Evolutionary conservation across 768 basidiomycete species (phyloP), one percentile per base, ranked within the genome.

Genomic region (Mycena leptocephala): DNA sequence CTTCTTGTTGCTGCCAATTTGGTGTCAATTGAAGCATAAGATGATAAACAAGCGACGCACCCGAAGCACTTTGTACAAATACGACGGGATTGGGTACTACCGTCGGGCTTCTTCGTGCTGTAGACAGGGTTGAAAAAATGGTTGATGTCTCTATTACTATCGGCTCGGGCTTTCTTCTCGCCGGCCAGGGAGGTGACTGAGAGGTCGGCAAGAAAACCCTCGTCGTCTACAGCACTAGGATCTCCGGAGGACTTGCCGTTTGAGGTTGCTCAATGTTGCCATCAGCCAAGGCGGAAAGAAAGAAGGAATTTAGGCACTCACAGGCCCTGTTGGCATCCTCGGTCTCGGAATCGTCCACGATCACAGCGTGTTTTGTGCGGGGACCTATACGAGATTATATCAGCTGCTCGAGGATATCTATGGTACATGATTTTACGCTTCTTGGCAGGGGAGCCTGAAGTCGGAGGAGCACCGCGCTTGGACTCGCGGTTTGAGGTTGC

Each of bases 201-300:
- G 32, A 80, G 58, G 41, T 80, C 80, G 9, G 48, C 48, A 5
- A 80, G 65, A 28, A 80, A 58, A 20, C 74, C 78, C 8, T 79
- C 65, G 3, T 46, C 46, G 20, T 75, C 74, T 22, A 76, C 67
- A 61, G 46, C n/a, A 18, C 1, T 51, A 55, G n/a, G 75, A 46
- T 76, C 43, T 46, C 62, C 70, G 11, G 33, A 43, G 5, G 64
- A 66, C 22, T 66, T 66, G 10, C 26, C 32, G 11, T n/a, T 53
- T 7, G 64, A 48, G 2, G 46, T 16, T 10, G 64, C 61, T 63
- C 24, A 33, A 35, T 16, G 14, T 6, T 59, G 14, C 4, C 20
- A n/a, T 59, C 13, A n/a, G 20, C 35, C n/a, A 3, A 35, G 8
- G 16, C 8, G 5, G 3, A 35, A 35, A 35, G 18, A 10, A 20